Percentiles rank a stretch among this genome's conserved stretches.
phyloP scores from a whole-genome alignment of 371 early-diverging fungal species.

The Mycotypha africana region DNA sequence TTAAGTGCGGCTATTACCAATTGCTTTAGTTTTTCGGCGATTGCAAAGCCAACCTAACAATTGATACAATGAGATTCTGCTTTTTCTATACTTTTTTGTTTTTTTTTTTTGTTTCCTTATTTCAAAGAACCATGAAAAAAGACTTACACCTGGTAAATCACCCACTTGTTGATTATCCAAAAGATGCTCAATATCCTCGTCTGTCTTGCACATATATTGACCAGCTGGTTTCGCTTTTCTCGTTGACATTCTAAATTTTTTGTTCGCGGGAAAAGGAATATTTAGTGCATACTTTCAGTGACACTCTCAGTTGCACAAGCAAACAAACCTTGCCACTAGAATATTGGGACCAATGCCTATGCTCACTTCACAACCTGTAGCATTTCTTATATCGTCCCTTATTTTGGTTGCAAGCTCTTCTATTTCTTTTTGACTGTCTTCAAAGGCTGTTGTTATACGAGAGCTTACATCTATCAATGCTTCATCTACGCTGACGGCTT shows the following conservation, averaged over 20 bases:
- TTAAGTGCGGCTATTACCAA: conserved; percentile 24
- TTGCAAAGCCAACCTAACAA: conserved; percentile 39
- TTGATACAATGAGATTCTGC: neutral
- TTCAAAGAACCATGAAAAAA: too few relatives aligned
- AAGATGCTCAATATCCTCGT: conserved; percentile 33
- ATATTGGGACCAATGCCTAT: conserved; percentile 75
- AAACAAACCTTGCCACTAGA: conserved; percentile 60
- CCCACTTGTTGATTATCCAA: conserved; percentile 28
- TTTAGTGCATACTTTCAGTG: too few relatives aligned
- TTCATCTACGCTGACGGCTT: conserved; percentile 80
- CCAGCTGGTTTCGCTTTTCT: conserved; percentile 81
- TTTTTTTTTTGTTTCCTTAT: neutral
- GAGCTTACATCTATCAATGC: conserved; percentile 72
- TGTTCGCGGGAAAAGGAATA: too few relatives aligned
- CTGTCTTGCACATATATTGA: conserved; percentile 35
- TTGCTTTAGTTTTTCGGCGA: conserved; percentile 33
- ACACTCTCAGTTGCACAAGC: too few relatives aligned
- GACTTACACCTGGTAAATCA: conserved; percentile 38
- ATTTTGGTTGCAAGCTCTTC: conserved; percentile 24
- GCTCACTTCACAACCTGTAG: conserved; percentile 65
- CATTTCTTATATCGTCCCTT: conserved; percentile 34
- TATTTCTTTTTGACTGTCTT: conserved; percentile 29
- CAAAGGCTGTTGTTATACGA: conserved; percentile 21
- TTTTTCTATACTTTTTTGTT: too few relatives aligned
- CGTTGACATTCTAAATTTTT: conserved; percentile 62